Percentiles rank a stretch among this genome's conserved stretches.
Evolutionary conservation across 2,329 filamentous ascomycete genomes (phyloP).

Genomic region (Ceratocystis alfenasii): DNA sequence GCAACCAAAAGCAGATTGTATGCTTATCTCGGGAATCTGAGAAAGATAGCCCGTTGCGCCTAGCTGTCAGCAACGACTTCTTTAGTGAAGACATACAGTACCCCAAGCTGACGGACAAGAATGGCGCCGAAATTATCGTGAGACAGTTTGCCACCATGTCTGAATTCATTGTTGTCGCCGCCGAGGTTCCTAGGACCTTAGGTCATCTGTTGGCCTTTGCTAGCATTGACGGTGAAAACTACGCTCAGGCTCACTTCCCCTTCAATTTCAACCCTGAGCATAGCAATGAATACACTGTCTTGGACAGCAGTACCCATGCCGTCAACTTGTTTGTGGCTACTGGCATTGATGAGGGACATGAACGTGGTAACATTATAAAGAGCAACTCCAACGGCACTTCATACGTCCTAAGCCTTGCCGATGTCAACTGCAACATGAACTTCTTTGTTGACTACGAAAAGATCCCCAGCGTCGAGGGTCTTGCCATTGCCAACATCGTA

Average conservation of each 20-base stretch:
- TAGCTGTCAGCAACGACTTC: constrained; percentile 69
- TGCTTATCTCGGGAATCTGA: constrained; percentile 45
- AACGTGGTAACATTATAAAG: constrained; percentile 84
- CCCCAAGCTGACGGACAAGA: constrained; percentile 45
- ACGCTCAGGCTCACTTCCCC: constrained; percentile 77
- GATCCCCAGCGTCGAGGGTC: constrained; percentile 81
- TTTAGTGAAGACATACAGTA: constrained; percentile 45
- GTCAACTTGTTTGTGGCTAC: constrained; percentile 89
- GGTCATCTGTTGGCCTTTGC: constrained; percentile 64
- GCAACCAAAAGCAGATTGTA: constrained; percentile 44
- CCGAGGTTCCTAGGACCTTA: constrained; percentile 32
- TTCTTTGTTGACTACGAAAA: constrained; percentile 95
- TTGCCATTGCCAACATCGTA: constrained; percentile 77
- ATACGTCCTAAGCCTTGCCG: constrained; percentile 70
- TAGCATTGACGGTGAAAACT: constrained; percentile 72
- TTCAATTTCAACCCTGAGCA: constrained; percentile 67
- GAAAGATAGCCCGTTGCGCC: constrained; percentile 47
- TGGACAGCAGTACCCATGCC: constrained; percentile 89
- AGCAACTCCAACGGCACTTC: constrained; percentile 97
- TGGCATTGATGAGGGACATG: constrained; percentile 48
- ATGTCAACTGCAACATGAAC: constrained; percentile 64
- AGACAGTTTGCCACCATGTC: constrained; percentile 87
- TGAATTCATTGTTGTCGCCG: constrained; percentile 87
- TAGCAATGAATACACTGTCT: constrained; percentile 68
- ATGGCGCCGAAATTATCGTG: constrained; percentile 46